Evolutionary conservation across 2,329 filamentous ascomycete species (phyloP).

Genomic region (Pyricularia pennisetigena): DNA sequence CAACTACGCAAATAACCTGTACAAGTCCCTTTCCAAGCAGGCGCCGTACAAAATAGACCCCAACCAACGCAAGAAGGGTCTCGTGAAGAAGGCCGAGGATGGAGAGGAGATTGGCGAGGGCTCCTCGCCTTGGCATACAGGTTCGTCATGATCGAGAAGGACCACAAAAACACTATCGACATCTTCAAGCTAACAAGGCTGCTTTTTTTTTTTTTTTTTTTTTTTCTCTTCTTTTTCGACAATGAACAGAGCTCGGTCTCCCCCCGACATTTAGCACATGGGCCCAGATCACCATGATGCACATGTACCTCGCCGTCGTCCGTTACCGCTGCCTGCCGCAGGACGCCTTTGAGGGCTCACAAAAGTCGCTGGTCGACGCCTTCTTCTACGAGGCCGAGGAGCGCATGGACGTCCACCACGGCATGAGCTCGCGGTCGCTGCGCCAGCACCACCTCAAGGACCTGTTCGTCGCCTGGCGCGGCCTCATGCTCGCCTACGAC

Average conservation of each 20-base stretch:
- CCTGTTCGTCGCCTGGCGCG: slow-evolving; percentile 88
- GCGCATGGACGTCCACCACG: slow-evolving; percentile 73
- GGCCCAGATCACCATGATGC: slow-evolving; percentile 92
- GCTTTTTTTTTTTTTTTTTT: too few species aligned
- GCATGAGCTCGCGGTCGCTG: slow-evolving; percentile 47
- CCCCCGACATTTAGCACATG: slow-evolving; percentile 87
- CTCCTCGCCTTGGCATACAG: slow-evolving; percentile 70
- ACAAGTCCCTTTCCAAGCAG: slow-evolving; percentile 61
- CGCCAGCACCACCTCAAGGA: slow-evolving; percentile 70
- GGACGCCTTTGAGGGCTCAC: slow-evolving; percentile 63
- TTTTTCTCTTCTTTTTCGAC: too few species aligned
- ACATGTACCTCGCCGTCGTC: slow-evolving; percentile 85
- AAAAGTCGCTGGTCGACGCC: slow-evolving; percentile 86
- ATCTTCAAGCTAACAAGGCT: neutral
- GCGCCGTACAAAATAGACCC: slow-evolving; percentile 71
- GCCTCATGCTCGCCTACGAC: slow-evolving; percentile 73
- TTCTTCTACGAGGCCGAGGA: slow-evolving; percentile 88
- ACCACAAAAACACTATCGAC: neutral
- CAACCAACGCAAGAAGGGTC: slow-evolving; percentile 52
- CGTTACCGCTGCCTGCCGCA: slow-evolving; percentile 71
- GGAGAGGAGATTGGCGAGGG: slow-evolving; percentile 77
- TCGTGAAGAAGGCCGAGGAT: slow-evolving; percentile 60
- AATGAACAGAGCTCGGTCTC: slow-evolving; percentile 57
- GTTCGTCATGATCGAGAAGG: slow-evolving; percentile 34
- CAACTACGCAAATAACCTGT: slow-evolving; percentile 67